These are phyloP conservation scores for Parmelia sp. DNA, from an alignment of 495 filamentous ascomycete species.

Conservation along the genomic window DNA sequence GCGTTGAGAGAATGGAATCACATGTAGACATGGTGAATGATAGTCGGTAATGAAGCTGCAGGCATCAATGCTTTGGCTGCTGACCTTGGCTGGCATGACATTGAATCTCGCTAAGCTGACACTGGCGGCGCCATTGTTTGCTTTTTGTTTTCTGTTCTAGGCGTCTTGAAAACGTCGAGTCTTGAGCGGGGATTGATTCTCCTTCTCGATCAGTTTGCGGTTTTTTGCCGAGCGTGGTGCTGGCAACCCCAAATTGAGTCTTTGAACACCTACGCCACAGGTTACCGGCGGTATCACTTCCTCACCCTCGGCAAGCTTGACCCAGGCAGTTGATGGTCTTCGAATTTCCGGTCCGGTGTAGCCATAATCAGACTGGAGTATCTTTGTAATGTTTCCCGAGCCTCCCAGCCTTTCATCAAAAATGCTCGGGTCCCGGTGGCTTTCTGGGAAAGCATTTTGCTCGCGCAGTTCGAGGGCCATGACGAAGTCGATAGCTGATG, in stretches of 20 bases:
- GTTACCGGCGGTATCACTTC: background rate
- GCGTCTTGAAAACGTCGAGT: background rate
- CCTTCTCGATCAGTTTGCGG: background rate
- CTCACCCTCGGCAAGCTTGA: conserved; percentile 1
- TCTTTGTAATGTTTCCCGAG: background rate
- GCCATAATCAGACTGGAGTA: background rate
- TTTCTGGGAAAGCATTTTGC: conserved; percentile 4
- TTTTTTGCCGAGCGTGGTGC: background rate
- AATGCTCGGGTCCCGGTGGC: conserved; percentile 5
- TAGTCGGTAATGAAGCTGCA: background rate
- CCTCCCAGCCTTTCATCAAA: background rate
- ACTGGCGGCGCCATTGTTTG: background rate
- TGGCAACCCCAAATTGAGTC: background rate
- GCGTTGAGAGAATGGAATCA: background rate
- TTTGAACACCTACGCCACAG: background rate
- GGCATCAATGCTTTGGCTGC: background rate
- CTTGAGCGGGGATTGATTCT: background rate
- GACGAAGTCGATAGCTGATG: conserved; percentile 8
- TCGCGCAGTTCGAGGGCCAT: conserved; percentile 3
- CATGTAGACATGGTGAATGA: background rate
- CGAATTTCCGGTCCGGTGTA: conserved; percentile 1
- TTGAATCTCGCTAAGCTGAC: background rate
- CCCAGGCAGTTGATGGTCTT: background rate
- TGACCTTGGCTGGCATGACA: background rate
- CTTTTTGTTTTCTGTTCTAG: too few relatives aligned